phyloP scores from a whole-genome alignment of 768 basidiomycete genomes.

The Leccinellum luteum region DNA sequence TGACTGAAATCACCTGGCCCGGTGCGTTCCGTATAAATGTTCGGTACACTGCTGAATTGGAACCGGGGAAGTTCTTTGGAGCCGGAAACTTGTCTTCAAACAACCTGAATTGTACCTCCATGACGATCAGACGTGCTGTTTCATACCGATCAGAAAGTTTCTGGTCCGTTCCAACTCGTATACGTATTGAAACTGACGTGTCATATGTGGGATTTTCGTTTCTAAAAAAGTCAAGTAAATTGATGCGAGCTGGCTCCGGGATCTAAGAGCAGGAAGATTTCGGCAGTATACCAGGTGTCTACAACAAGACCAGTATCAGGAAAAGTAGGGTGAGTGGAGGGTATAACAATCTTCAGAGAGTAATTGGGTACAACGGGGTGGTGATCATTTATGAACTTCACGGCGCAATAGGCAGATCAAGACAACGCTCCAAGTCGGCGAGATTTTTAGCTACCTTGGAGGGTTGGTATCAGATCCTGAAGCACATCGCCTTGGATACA shows the following conservation, averaged over 20 bases:
- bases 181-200: neutral
- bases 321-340: neutral
- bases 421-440: too few species aligned
- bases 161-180: neutral
- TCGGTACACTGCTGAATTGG: neutral
- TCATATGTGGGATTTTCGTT: neutral
- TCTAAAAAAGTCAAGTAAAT: too few species aligned
- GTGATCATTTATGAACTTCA: neutral
- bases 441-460: too few species aligned
- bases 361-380: neutral
- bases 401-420: too few species aligned
- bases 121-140: neutral
- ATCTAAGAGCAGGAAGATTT: neutral
- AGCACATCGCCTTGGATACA: too few species aligned
- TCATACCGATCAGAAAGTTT: neutral
- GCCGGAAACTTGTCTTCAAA: neutral
- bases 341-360: neutral
- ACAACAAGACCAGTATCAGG: neutral
- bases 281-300: neutral
- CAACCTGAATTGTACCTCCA: neutral
- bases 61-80: neutral
- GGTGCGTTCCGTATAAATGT: neutral
- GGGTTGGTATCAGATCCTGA: too few species aligned
- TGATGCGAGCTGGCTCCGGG: neutral
- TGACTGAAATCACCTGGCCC: neutral